Evolutionary conservation across 495 filamentous ascomycete genomes (phyloP), one percentile per base, ranked within the genome.

Genomic region (Cudoniella acicularis): DNA sequence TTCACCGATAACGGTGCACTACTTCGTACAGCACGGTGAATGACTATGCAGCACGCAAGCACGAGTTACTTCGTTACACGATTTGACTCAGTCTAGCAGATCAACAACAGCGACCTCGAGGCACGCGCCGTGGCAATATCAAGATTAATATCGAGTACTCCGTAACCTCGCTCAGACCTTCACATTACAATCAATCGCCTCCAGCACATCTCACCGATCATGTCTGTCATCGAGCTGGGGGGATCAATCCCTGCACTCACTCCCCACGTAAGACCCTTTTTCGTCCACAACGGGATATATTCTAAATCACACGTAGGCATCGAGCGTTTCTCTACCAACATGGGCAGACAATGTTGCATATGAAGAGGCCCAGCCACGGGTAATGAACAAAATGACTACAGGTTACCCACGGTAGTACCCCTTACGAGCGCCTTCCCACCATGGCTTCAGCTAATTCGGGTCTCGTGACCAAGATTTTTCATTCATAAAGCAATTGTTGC

Each of bases 251-350:
- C 83, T 10, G 76, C 80, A 42, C 75, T 85, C 46, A 85, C 83
- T 52, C 76, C 78, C 25, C 83, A 86, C 69, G 83, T 86, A 70
- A 74, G 81, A 69, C 17, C 17, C 22, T 42, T 22, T 21, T 40
- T 21, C 49, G 2, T 55, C 52, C 46, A 27, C n/a, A 13, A 36
- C 40, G 62, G 50, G 53, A 47, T 58, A 59, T 70, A 21, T 60
- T 52, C 26, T 56, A 61, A 59, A 54, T 24, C 24, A 40, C 49
- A 22, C 53, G 43, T 59, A 98, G 93, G 95, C 94, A 49, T 90
- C 98, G 59, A 97, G 92, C 69, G 91, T 96, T 20, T 98, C 95
- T 2, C 78, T 98, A 27, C 94, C 94, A 46, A 94, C 93, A 77
- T 98, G 94, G 94, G 83, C 76, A 62, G 75, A 91, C 43, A 96